These are phyloP conservation scores for Fusarium xyrophilum DNA, from an alignment of 2,329 filamentous ascomycete species.

Conservation along the genomic window DNA sequence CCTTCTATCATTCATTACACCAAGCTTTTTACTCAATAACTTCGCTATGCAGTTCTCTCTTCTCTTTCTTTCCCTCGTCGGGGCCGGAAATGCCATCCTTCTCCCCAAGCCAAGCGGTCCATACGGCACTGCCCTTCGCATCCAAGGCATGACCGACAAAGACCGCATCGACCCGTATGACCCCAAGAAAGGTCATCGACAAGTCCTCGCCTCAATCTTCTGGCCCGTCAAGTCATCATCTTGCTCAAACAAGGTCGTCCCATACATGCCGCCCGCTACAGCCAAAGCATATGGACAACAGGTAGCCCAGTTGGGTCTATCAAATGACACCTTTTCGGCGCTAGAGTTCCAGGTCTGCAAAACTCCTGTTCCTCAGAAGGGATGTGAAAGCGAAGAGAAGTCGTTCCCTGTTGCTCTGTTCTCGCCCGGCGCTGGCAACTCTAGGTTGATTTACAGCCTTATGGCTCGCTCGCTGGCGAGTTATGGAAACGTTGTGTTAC, in stretches of 20 bases:
- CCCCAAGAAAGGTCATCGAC: slow-evolving; percentile 33
- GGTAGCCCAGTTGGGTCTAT: slow-evolving; percentile 40
- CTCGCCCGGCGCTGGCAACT: slow-evolving; percentile 53
- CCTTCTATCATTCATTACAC: no score
- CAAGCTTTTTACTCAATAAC: fast-evolving
- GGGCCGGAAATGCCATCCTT: slow-evolving; percentile 34
- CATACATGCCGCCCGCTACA: slow-evolving; percentile 48
- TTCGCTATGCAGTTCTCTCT: slow-evolving; percentile 29
- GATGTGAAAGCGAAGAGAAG: slow-evolving; percentile 8
- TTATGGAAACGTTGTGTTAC: slow-evolving; percentile 54
- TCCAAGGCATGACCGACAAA: slow-evolving; percentile 42
- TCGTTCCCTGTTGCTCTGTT: slow-evolving; percentile 48
- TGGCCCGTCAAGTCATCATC: slow-evolving; percentile 40
- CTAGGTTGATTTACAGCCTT: slow-evolving; percentile 52
- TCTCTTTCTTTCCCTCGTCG: slow-evolving; percentile 22
- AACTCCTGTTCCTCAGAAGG: fast-evolving
- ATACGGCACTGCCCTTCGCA: slow-evolving; percentile 41
- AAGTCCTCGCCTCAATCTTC: slow-evolving; percentile 44
- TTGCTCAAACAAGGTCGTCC: slow-evolving; percentile 28
- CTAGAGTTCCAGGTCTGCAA: slow-evolving; percentile 41
- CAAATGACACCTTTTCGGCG: slow-evolving; percentile 42
- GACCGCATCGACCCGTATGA: slow-evolving; percentile 45
- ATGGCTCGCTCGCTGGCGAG: slow-evolving; percentile 55
- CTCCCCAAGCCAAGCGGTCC: slow-evolving; percentile 43
- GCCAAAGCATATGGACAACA: slow-evolving; percentile 42